Base-by-base conservation (phyloP, 1,139 yeast genomes). In the Sugiyamaella japonica region DNA sequence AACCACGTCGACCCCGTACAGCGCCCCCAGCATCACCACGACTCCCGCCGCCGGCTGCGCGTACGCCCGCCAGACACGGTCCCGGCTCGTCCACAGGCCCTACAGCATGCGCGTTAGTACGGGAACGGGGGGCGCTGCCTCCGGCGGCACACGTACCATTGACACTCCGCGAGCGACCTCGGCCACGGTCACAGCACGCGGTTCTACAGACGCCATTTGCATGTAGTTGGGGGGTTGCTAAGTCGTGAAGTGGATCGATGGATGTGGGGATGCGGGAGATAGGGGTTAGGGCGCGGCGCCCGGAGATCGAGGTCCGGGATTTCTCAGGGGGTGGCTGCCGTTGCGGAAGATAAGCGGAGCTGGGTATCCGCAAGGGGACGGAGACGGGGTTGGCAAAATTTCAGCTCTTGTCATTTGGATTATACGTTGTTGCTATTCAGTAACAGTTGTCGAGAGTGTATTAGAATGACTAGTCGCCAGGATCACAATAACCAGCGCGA, bases 1-100 rank as follows among this genome's bases (percentile, higher is more conserved):
- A 50, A 82, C 69, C 53, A 76, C 73, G 63, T 86, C 82, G 44
- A 85, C 76, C 0, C 88, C 91, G 61, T 86, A 87, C n/a, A 86
- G 70, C 2, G 83, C 71, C 45, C 66, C 61, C 42, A 80, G 64
- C 40, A 74, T 67, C 7, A 74, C 15, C 15, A 60, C 29, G n/a
- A 61, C 36, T 17, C 61, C 60, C 4, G 55, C n/a, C 1, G 63
- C 56, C 4, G 62, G 53, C 46, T 43, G 46, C 40, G 61, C 46
- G 32, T 56, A 61, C 20, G 45, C 45, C 13, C 45, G n/a, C 50
- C 37, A 31, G 3, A 53, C 45, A 36, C 48, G 44, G 45, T 42
- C 36, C 29, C 16, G n/a, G 9, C 42, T 36, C 32, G 25, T 17
- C 23, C 42, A 8, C 41, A 45, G 42, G 17, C 49, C 49, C 49